phyloP scores from a whole-genome alignment of 129 eudicot genomes.

The Flaveria brownii region DNA sequence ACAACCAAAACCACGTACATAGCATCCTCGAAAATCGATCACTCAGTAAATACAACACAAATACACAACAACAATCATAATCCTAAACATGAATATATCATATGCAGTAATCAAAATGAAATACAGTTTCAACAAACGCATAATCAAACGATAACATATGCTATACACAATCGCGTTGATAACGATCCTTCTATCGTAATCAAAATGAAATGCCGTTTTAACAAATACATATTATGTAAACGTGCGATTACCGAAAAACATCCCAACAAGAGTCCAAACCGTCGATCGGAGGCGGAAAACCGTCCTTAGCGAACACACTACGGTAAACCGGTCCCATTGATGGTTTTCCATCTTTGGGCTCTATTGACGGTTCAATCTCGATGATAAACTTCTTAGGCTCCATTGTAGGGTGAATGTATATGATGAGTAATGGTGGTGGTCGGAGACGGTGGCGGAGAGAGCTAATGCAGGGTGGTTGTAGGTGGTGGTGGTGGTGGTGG shows the following conservation, averaged over 20 bases:
- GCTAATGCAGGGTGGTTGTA: background rate
- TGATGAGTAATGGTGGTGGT: conserved; percentile 14
- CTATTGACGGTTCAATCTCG: conserved; percentile 69
- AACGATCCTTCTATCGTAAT: too few species aligned
- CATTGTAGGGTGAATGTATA: conserved; percentile 38
- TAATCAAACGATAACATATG: too few species aligned
- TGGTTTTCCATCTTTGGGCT: conserved; percentile 59
- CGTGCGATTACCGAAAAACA: conserved; percentile 58
- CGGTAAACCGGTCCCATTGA: conserved; percentile 86
- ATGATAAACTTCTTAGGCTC: conserved; percentile 47
- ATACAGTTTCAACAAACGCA: too few species aligned
- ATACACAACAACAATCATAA: too few species aligned
- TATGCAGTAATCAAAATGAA: too few species aligned
- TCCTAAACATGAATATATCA: too few species aligned
- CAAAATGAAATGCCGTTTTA: too few species aligned
- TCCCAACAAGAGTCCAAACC: conserved; percentile 90
- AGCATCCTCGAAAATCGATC: too few species aligned
- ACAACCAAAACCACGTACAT: too few species aligned
- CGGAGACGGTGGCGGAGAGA: background rate
- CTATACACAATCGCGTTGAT: too few species aligned
- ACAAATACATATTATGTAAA: too few species aligned
- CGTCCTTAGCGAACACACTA: conserved; percentile 63
- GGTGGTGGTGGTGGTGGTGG: conserved; percentile 20
- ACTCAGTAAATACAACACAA: too few species aligned
- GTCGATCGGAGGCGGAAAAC: conserved; percentile 57